These are phyloP conservation scores for Arthromyces matolae DNA, from an alignment of 768 basidiomycete genomes.

Conservation along the genomic window DNA sequence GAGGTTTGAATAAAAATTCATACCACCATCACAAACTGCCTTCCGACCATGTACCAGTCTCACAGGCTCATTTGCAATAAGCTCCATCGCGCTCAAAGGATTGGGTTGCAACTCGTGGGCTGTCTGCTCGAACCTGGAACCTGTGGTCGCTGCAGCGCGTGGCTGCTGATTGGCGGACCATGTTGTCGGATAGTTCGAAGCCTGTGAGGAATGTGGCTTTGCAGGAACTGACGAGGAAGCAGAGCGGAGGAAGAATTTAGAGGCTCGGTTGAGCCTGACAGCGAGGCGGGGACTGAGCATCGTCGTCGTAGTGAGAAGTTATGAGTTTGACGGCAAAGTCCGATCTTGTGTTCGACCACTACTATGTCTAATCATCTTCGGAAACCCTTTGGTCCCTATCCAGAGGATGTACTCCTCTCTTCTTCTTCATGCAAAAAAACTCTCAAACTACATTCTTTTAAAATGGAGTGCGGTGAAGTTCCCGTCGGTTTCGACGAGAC, in stretches of 20 bases:
- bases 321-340: conserved; percentile 8
- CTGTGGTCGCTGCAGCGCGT: conserved; percentile 54
- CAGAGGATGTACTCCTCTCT: conserved; percentile 24
- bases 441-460: conserved; percentile 8
- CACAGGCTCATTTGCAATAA: conserved; percentile 84
- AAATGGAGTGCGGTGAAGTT: conserved; percentile 15
- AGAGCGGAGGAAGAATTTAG: conserved; percentile 26
- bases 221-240: conserved; percentile 26
- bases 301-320: conserved; percentile 14
- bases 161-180: conserved; percentile 85
- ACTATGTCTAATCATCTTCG: conserved; percentile 19
- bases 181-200: conserved; percentile 77
- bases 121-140: conserved; percentile 92
- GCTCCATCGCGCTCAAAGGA: conserved; percentile 86
- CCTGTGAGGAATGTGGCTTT: conserved; percentile 46
- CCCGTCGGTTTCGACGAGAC: conserved; percentile 37
- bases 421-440: conserved; percentile 11
- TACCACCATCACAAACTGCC: conserved; percentile 95
- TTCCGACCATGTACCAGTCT: conserved; percentile 76
- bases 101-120: conserved; percentile 83
- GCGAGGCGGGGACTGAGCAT: conserved; percentile 41
- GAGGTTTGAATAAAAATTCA: conserved; percentile 25
- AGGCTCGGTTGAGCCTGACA: conserved; percentile 27
- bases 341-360: too few relatives aligned
- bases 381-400: conserved; percentile 30